A percentile compares a stretch with the other conserved stretches of the same genome.
phyloP scores from a whole-genome alignment of 2,329 filamentous ascomycete genomes.

The Hymenoscyphus infarciens region DNA sequence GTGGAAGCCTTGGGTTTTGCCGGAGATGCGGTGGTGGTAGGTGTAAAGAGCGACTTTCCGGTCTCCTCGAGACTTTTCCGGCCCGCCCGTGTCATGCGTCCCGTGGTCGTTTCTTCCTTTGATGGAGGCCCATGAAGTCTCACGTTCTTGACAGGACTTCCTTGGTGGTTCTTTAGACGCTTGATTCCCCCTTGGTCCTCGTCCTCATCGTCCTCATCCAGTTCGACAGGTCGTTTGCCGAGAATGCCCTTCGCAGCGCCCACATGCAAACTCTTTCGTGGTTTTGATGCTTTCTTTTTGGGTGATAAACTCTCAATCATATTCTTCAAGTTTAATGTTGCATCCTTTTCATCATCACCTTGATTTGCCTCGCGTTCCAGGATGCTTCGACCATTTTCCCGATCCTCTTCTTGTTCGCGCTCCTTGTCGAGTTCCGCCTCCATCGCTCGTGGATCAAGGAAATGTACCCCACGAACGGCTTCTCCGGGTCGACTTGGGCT shows the following conservation, averaged over 20 bases:
- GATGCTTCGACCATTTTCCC: slow-evolving; percentile 56
- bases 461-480: slow-evolving; percentile 50
- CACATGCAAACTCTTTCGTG: slow-evolving; percentile 72
- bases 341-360: slow-evolving; percentile 53
- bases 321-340: slow-evolving; percentile 65
- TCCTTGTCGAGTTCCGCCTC: slow-evolving; percentile 62
- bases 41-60: slow-evolving; percentile 37
- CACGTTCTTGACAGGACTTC: slow-evolving; percentile 74
- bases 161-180: slow-evolving; percentile 66
- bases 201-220: slow-evolving; percentile 62
- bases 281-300: slow-evolving; percentile 63
- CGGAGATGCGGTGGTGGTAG: slow-evolving; percentile 47
- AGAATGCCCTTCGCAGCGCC: slow-evolving; percentile 70
- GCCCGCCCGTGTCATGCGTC: slow-evolving; percentile 51
- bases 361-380: slow-evolving; percentile 51
- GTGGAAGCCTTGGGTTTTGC: slow-evolving; percentile 47
- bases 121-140: slow-evolving; percentile 66
- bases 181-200: slow-evolving; percentile 61
- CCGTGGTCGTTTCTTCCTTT: slow-evolving; percentile 62
- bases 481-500: slow-evolving; percentile 46
- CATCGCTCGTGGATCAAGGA: slow-evolving; percentile 61
- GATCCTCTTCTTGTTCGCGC: slow-evolving; percentile 56
- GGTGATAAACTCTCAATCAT: slow-evolving; percentile 77
- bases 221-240: slow-evolving; percentile 69
- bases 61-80: slow-evolving; percentile 45